Conservation (phyloP, 2,329 filamentous ascomycete species). For the Talaromyces albobiverticillius region DNA sequence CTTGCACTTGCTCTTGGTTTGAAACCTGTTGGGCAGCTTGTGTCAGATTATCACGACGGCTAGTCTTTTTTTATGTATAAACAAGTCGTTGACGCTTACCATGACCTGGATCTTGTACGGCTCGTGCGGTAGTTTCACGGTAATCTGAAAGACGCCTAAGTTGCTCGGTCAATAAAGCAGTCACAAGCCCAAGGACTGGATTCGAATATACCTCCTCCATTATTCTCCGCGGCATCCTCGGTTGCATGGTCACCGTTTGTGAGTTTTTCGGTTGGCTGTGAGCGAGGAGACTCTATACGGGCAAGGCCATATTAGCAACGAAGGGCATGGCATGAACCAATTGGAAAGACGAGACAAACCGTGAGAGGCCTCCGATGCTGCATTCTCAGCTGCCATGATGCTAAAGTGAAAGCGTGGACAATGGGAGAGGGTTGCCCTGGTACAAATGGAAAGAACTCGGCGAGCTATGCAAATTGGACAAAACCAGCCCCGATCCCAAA, state of each 20-base stretch:
- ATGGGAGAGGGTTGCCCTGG: background rate
- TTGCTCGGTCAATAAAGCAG: background rate
- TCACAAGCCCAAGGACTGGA: background rate
- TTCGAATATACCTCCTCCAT: slow-evolving; percentile 31
- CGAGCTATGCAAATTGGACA: slow-evolving; percentile 9
- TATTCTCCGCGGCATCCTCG: slow-evolving; percentile 33
- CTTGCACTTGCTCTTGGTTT: slow-evolving; percentile 92
- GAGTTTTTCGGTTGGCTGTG: slow-evolving; percentile 26
- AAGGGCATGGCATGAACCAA: background rate
- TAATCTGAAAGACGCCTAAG: slow-evolving; percentile 65
- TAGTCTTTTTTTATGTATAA: background rate
- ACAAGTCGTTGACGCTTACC: slow-evolving; percentile 49
- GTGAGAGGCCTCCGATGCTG: slow-evolving; percentile 38
- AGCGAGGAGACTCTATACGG: slow-evolving; percentile 29
- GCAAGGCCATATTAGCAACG: slow-evolving; percentile 17
- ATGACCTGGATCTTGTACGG: slow-evolving; percentile 79
- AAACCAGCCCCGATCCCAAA: slow-evolving; percentile 8
- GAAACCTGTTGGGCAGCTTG: slow-evolving; percentile 62
- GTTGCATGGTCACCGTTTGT: slow-evolving; percentile 34
- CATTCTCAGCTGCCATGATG: slow-evolving; percentile 41
- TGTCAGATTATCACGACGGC: background rate
- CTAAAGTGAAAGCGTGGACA: slow-evolving; percentile 6
- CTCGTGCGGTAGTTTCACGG: slow-evolving; percentile 76
- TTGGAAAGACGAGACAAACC: slow-evolving; percentile 24
- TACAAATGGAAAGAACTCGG: background rate